Percentiles rank a stretch among this genome's conserved stretches.
Evolutionary conservation across 768 basidiomycete species (phyloP).

Genomic region (Boletellus ananas): DNA sequence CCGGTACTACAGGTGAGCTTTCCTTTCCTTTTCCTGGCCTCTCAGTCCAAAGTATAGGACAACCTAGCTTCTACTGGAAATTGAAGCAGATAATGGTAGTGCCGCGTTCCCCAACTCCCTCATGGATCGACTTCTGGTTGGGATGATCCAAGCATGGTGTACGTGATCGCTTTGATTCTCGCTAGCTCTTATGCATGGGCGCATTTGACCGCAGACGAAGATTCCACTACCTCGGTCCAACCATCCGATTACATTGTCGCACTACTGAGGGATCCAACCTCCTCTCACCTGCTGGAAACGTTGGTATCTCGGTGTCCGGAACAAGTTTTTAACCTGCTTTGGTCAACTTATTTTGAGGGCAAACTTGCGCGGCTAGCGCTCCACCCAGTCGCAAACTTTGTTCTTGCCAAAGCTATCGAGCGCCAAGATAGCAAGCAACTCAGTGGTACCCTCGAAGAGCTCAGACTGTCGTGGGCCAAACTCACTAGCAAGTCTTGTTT

Average conservation of each 20-base stretch:
- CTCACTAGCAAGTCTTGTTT: slow-evolving; percentile 57
- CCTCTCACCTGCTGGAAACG: slow-evolving; percentile 87
- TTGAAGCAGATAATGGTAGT: slow-evolving; percentile 68
- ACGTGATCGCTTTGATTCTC: slow-evolving; percentile 25
- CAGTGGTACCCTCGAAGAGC: slow-evolving; percentile 51
- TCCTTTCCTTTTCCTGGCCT: slow-evolving; percentile 6
- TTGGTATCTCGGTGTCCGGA: slow-evolving; percentile 62
- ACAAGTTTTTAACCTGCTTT: slow-evolving; percentile 59
- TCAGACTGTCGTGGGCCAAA: slow-evolving; percentile 55
- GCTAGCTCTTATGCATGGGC: not conserved
- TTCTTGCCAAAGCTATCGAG: slow-evolving; percentile 75
- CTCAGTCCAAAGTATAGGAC: slow-evolving; percentile 7
- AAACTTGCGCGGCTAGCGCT: slow-evolving; percentile 66
- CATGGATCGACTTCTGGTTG: slow-evolving; percentile 77
- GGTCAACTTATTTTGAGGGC: slow-evolving; percentile 76
- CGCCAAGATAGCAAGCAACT: slow-evolving; percentile 58
- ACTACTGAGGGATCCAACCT: slow-evolving; percentile 79
- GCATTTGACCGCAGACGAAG: slow-evolving; percentile 33
- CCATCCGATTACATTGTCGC: slow-evolving; percentile 78
- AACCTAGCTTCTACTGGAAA: slow-evolving; percentile 70
- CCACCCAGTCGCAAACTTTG: slow-evolving; percentile 95
- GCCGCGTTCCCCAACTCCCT: slow-evolving; percentile 62
- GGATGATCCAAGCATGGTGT: slow-evolving; percentile 67
- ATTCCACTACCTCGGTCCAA: slow-evolving; percentile 37
- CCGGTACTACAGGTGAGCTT: slow-evolving; percentile 64